phyloP scores from a whole-genome alignment of 768 basidiomycete genomes.

The Harrya chromipes region DNA sequence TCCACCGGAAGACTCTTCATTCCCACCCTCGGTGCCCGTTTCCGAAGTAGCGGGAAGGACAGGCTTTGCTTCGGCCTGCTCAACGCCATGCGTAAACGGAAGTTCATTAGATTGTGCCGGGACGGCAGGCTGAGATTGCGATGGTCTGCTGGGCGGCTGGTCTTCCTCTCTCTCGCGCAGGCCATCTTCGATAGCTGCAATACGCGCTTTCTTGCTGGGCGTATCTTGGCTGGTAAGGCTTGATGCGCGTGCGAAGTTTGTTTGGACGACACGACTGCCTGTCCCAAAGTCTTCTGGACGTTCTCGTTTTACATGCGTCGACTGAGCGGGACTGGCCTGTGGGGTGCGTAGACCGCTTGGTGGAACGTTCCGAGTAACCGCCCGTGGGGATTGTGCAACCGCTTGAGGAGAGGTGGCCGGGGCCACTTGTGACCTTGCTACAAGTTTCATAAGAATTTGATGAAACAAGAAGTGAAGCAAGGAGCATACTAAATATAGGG shows the following conservation, averaged over 20 bases:
- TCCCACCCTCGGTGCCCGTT: background rate
- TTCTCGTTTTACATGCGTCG: constrained; percentile 7
- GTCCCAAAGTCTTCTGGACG: background rate
- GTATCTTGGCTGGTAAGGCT: background rate
- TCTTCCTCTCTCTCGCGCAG: constrained; percentile 2
- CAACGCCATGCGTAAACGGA: constrained; percentile 15
- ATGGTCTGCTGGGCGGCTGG: background rate
- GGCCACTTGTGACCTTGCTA: background rate
- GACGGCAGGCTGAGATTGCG: background rate
- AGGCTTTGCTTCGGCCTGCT: background rate
- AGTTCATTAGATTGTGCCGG: constrained; percentile 2
- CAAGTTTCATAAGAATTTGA: background rate
- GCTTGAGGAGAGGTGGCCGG: background rate
- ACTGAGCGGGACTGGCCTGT: background rate
- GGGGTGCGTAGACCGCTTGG: background rate
- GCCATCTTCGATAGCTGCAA: constrained; percentile 12
- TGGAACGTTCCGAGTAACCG: no score
- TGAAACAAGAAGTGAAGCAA: background rate
- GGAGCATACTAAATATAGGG: constrained; percentile 11
- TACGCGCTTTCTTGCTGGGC: background rate
- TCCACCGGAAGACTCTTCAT: background rate
- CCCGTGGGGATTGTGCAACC: no score
- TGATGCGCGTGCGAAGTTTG: no score
- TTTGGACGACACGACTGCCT: no score
- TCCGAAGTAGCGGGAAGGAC: no score